phyloP scores from a whole-genome alignment of 2,329 filamentous ascomycete species.

The Teratosphaeria pseudoeucalypti region DNA sequence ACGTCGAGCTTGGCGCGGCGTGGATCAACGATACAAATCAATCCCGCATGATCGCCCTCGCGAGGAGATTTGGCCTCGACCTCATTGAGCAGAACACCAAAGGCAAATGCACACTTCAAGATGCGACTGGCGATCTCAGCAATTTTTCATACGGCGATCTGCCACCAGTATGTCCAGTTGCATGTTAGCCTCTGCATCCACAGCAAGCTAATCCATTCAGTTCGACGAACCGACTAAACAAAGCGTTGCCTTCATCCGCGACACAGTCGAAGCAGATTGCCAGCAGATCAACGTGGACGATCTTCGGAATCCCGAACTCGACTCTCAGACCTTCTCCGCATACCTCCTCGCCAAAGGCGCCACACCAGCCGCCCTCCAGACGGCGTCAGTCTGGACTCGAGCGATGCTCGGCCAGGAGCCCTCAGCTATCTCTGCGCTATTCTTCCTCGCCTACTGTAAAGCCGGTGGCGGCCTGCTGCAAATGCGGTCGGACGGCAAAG shows the following conservation, averaged over 20 bases:
- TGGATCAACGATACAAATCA: conserved; percentile 52
- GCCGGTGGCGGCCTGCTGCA: conserved; percentile 41
- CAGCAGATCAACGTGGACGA: conserved; percentile 21
- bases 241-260: conserved; percentile 18
- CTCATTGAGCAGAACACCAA: conserved; percentile 39
- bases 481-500: conserved; percentile 43
- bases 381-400: conserved; percentile 29
- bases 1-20: conserved; percentile 41
- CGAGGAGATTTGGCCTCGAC: conserved; percentile 32
- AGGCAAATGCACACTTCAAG: conserved; percentile 36
- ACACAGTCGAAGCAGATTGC: conserved; percentile 30
- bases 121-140: conserved; percentile 25
- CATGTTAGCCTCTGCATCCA: conserved; percentile 13
- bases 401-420: conserved; percentile 44
- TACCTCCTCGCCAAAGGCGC: background rate
- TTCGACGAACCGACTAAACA: background rate
- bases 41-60: conserved; percentile 33
- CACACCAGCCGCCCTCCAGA: background rate
- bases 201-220: conserved; percentile 12
- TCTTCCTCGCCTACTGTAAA: conserved; percentile 47
- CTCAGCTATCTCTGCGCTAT: conserved; percentile 41
- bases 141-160: conserved; percentile 26
- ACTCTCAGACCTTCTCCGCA: background rate
- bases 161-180: conserved; percentile 10
- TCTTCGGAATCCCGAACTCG: conserved; percentile 12